phyloP scores from a whole-genome alignment of 140 eudicot species.

The Cichorium intybus region DNA sequence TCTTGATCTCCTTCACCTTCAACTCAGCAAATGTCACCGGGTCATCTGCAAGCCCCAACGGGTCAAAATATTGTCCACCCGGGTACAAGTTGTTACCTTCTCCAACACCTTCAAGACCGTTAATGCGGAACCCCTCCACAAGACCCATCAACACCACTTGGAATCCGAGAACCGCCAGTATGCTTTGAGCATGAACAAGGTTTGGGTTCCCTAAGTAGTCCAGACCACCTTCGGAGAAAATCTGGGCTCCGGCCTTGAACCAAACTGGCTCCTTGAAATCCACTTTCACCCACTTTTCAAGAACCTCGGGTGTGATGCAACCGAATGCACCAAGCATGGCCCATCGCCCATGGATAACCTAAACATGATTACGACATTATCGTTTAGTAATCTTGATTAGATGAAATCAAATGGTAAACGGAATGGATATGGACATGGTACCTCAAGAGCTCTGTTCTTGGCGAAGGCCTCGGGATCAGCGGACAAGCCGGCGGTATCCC shows the following conservation, averaged over 20 bases:
- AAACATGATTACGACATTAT: neutral
- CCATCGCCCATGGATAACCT: conserved; percentile 88
- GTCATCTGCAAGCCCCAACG: conserved; percentile 76
- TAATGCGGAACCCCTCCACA: conserved; percentile 67
- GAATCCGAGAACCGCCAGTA: conserved; percentile 69
- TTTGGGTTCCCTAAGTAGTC: conserved; percentile 91
- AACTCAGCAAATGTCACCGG: conserved; percentile 78
- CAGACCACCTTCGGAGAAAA: conserved; percentile 79
- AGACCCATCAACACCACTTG: conserved; percentile 81
- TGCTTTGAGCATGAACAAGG: conserved; percentile 85
- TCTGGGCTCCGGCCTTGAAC: conserved; percentile 90
- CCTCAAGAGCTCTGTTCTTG: conserved; percentile 86
- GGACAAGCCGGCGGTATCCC: conserved; percentile 89
- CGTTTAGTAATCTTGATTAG: neutral
- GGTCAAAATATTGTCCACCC: conserved; percentile 76
- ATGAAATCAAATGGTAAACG: neutral
- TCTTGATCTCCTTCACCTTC: conserved; percentile 85
- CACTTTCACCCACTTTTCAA: conserved; percentile 64
- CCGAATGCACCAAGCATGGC: conserved; percentile 90
- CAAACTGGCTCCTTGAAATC: conserved; percentile 83
- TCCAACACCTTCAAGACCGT: conserved; percentile 75
- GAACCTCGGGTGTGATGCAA: conserved; percentile 77
- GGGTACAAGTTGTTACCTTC: conserved; percentile 80
- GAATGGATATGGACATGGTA: neutral
- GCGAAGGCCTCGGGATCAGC: conserved; percentile 94